Conservation (phyloP, 23 red algal species). For the Chondrus crispus region DNA sequence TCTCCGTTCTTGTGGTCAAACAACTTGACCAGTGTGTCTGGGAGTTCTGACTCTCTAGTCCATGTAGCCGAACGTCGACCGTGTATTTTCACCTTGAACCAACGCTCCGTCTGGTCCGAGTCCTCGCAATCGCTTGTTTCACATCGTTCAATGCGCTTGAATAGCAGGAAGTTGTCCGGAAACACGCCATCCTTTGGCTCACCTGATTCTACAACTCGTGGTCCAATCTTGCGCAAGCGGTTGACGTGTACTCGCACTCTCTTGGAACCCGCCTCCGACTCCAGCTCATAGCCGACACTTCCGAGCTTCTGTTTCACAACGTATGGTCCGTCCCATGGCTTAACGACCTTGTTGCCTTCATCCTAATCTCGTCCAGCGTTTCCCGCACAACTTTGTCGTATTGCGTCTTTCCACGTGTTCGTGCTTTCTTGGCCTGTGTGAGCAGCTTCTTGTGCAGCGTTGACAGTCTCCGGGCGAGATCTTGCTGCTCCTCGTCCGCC, state of each 20-base stretch:
- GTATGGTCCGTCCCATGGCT: constrained; percentile 6
- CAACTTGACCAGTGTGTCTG: not conserved
- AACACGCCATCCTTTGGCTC: constrained; percentile 3
- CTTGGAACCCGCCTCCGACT: not conserved
- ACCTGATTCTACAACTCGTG: not conserved
- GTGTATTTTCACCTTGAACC: not conserved
- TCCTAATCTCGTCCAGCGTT: too few species aligned
- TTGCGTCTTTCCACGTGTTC: not conserved
- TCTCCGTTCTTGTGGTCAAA: too few species aligned
- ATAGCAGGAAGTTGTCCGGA: not conserved
- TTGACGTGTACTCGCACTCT: not conserved
- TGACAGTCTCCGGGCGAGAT: not conserved
- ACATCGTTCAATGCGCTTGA: not conserved
- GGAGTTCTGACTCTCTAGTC: not conserved
- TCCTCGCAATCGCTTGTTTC: not conserved
- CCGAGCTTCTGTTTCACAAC: not conserved
- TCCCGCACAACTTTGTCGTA: too few species aligned
- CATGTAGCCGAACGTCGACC: not conserved
- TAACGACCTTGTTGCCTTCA: not conserved
- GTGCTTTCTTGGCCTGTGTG: not conserved
- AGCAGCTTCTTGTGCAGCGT: not conserved
- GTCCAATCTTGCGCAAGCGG: not conserved
- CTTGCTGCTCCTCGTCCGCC: not conserved
- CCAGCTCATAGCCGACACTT: not conserved
- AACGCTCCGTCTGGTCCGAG: not conserved